These are phyloP conservation scores for Neofusicoccum laricinum DNA, from an alignment of 2,329 filamentous ascomycete species.

Conservation along the genomic window DNA sequence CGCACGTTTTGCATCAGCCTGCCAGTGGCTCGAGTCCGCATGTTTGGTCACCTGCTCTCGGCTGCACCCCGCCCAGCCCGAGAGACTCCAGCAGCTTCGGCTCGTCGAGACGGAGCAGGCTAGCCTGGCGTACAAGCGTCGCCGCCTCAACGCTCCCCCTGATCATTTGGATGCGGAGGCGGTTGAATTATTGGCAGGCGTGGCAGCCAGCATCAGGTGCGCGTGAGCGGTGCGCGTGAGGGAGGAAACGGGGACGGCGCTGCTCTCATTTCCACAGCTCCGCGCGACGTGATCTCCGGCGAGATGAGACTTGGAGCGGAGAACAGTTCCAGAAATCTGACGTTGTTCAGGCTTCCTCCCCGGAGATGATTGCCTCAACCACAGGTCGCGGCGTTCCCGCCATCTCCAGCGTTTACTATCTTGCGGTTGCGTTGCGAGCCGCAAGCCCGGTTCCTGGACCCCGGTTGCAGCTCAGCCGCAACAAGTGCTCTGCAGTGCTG, in stretches of 20 bases:
- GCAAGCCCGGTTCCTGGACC: not conserved
- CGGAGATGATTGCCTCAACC: not conserved
- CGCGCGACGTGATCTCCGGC: not conserved
- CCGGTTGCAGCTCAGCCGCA: not conserved
- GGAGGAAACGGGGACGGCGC: not conserved
- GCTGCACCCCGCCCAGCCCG: conserved; percentile 6
- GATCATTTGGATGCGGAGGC: not conserved
- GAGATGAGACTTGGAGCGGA: not conserved
- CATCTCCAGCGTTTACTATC: not conserved
- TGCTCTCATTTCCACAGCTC: not conserved
- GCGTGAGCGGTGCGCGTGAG: not conserved
- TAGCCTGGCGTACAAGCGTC: conserved; percentile 1
- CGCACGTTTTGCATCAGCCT: conserved; percentile 16
- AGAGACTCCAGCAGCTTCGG: not conserved
- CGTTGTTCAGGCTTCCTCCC: not conserved
- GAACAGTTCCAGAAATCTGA: not conserved
- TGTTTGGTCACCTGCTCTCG: conserved; percentile 14
- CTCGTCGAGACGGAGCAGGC: not conserved
- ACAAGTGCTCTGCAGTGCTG: not conserved
- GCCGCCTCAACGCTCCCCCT: conserved; percentile 2
- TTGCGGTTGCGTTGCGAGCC: not conserved
- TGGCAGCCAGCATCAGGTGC: not conserved
- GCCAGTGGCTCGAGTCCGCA: conserved; percentile 12
- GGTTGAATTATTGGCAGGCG: not conserved
- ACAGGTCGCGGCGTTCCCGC: not conserved